Evolutionary conservation across 345 rosid genomes (phyloP).

Genomic region (Brassica cretica): DNA sequence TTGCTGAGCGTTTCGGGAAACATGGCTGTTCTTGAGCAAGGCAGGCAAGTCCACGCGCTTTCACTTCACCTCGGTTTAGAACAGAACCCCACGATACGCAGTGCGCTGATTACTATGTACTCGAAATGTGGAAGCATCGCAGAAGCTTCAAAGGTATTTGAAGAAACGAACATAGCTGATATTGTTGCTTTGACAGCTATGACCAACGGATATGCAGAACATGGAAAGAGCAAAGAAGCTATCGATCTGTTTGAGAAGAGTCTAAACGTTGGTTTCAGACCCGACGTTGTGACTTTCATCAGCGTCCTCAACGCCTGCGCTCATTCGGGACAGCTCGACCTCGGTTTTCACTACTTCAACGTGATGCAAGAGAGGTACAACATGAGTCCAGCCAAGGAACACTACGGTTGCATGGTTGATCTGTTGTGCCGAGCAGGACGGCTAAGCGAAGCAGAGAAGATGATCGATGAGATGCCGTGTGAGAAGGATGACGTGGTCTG

Average conservation of each 20-base stretch:
- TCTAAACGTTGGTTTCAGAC: constrained; percentile 52
- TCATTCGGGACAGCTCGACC: constrained; percentile 79
- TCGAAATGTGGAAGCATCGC: constrained; percentile 78
- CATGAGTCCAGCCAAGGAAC: constrained; percentile 70
- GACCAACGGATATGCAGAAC: constrained; percentile 91
- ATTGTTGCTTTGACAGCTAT: constrained; percentile 79
- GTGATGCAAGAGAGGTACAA: constrained; percentile 52
- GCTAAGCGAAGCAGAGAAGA: constrained; percentile 68
- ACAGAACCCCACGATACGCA: constrained; percentile 46
- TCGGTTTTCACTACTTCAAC: constrained; percentile 73
- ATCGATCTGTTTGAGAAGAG: constrained; percentile 72
- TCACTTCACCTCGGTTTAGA: constrained; percentile 61
- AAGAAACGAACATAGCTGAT: constrained; percentile 51
- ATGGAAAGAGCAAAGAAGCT: constrained; percentile 73
- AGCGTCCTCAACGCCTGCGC: constrained; percentile 83
- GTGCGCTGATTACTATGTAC: constrained; percentile 85
- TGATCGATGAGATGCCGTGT: constrained; percentile 71
- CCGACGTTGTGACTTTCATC: constrained; percentile 75
- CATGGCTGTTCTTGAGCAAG: constrained; percentile 77
- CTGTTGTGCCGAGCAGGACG: constrained; percentile 78
- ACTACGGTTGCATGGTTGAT: constrained; percentile 91
- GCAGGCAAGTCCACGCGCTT: constrained; percentile 77
- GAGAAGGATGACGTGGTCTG: constrained; percentile 78
- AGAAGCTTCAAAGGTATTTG: constrained; percentile 69
- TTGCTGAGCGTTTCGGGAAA: constrained; percentile 77